Percentiles rank a stretch among this genome's conserved stretches.
Conservation (phyloP, 1,284 basidiomycete species). For the Polyporus tsugae region DNA sequence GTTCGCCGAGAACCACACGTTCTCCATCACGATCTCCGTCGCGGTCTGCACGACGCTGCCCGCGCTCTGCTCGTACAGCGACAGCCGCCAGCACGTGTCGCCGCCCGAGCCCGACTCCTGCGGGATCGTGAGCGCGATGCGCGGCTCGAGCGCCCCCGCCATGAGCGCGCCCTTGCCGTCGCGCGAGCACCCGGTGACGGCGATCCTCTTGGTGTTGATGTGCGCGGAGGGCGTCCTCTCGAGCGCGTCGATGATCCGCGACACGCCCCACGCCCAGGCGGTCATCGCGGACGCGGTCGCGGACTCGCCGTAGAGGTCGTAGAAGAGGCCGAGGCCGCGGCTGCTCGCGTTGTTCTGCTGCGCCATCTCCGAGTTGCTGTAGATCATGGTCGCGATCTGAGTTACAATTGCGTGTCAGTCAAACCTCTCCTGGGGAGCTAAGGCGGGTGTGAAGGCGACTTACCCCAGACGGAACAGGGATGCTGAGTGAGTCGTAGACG, state of each 20-base stretch:
- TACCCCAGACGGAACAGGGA: constrained; percentile 55
- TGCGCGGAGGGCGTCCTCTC: constrained; percentile 51
- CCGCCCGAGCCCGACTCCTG: constrained; percentile 67
- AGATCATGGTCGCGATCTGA: constrained; percentile 54
- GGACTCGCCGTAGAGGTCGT: constrained; percentile 54
- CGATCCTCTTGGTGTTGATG: constrained; percentile 56
- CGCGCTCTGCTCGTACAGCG: constrained; percentile 48
- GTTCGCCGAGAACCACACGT: constrained; percentile 60
- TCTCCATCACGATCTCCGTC: constrained; percentile 60
- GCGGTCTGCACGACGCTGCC: constrained; percentile 55
- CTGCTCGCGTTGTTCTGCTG: constrained; percentile 50
- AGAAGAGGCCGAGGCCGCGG: constrained; percentile 62
- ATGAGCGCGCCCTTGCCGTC: constrained; percentile 65
- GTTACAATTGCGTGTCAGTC: constrained; percentile 28
- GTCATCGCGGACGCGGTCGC: constrained; percentile 58
- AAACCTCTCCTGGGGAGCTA: background rate
- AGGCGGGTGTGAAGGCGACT: constrained; percentile 16
- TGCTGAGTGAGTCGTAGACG: constrained; percentile 56
- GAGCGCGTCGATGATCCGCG: constrained; percentile 62
- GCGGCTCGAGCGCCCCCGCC: constrained; percentile 60
- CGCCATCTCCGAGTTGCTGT: constrained; percentile 60
- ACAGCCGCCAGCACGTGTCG: constrained; percentile 63
- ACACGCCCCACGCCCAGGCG: constrained; percentile 65
- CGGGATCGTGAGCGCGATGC: constrained; percentile 62
- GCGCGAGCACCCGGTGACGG: constrained; percentile 63